phyloP scores from a whole-genome alignment of 2,329 filamentous ascomycete genomes.

The Graphiopsis chlorocephala region DNA sequence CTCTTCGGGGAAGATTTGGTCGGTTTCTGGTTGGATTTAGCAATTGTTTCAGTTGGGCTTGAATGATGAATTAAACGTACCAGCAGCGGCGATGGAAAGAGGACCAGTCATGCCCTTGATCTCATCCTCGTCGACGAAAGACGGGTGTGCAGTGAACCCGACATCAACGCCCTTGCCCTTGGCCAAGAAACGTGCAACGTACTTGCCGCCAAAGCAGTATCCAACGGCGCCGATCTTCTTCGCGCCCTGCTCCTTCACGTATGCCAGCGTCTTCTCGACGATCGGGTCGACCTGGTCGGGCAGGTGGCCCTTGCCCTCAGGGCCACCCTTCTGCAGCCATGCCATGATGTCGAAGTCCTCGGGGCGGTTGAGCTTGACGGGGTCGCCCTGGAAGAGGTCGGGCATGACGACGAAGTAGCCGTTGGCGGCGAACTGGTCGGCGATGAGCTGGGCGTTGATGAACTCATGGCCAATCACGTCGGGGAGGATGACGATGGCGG shows the following conservation, averaged over 20 bases:
- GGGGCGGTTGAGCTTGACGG: constrained; percentile 53
- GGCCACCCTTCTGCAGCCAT: constrained; percentile 44
- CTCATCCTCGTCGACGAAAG: constrained; percentile 65
- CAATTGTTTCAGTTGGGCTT: background rate
- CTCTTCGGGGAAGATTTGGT: constrained; percentile 56
- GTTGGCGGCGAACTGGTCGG: constrained; percentile 71
- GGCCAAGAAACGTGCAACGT: constrained; percentile 61
- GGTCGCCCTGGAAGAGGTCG: constrained; percentile 68
- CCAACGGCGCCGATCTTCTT: constrained; percentile 47
- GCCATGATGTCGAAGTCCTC: constrained; percentile 49
- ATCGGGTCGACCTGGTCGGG: constrained; percentile 52
- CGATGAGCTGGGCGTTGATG: constrained; percentile 56
- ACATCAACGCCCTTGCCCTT: constrained; percentile 59
- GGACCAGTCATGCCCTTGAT: constrained; percentile 57
- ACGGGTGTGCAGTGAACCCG: constrained; percentile 74
- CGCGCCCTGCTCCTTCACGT: constrained; percentile 51
- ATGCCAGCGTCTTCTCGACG: constrained; percentile 46
- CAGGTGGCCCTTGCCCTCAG: constrained; percentile 38
- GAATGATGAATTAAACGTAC: constrained; percentile 34
- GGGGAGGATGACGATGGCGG: constrained; percentile 56
- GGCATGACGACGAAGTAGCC: constrained; percentile 68
- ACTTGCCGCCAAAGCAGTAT: constrained; percentile 54
- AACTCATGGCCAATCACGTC: constrained; percentile 59
- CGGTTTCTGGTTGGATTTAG: constrained; percentile 47
- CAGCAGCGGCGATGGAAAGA: constrained; percentile 61